Evolutionary conservation across 1,284 basidiomycete genomes (phyloP).

Genomic region (Somion occarium): DNA sequence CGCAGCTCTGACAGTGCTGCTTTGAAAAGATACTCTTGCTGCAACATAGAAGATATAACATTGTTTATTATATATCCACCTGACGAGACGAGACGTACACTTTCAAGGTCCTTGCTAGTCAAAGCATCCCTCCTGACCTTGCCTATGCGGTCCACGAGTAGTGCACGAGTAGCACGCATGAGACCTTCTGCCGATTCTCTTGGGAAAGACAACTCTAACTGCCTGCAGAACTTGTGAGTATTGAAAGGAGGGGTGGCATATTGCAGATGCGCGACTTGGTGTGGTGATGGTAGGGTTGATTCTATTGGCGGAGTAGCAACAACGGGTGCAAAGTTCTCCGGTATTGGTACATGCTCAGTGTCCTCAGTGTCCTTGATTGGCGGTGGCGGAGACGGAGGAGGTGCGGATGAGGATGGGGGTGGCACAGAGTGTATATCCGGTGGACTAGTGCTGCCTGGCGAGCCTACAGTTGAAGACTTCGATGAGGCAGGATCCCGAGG

Average conservation of each 20-base stretch:
- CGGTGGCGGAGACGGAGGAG: conserved; percentile 12
- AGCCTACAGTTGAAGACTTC: not conserved
- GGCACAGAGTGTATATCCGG: conserved; percentile 4
- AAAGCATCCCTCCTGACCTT: conserved; percentile 72
- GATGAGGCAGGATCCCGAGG: conserved; percentile 26
- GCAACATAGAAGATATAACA: not conserved
- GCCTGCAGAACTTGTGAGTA: conserved; percentile 52
- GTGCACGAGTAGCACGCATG: conserved; percentile 82
- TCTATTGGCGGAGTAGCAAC: not conserved
- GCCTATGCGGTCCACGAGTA: conserved; percentile 77
- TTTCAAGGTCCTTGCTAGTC: conserved; percentile 84
- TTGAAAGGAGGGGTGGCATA: conserved; percentile 34
- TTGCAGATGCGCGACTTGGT: conserved; percentile 10
- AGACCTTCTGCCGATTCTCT: conserved; percentile 67
- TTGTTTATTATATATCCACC: not conserved
- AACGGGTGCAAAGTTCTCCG: conserved; percentile 1
- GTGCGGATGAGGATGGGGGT: conserved; percentile 10
- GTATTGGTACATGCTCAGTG: conserved; percentile 3
- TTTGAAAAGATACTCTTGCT: conserved; percentile 96
- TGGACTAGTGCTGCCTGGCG: too few relatives aligned
- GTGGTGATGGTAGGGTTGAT: conserved; percentile 19
- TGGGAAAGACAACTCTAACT: conserved; percentile 67
- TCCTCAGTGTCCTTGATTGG: conserved; percentile 3
- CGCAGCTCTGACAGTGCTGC: conserved; percentile 91
- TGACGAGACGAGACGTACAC: conserved; percentile 50